These are phyloP conservation scores for Monilinia polystroma DNA, from an alignment of 2,329 filamentous ascomycete species.

Conservation along the genomic window DNA sequence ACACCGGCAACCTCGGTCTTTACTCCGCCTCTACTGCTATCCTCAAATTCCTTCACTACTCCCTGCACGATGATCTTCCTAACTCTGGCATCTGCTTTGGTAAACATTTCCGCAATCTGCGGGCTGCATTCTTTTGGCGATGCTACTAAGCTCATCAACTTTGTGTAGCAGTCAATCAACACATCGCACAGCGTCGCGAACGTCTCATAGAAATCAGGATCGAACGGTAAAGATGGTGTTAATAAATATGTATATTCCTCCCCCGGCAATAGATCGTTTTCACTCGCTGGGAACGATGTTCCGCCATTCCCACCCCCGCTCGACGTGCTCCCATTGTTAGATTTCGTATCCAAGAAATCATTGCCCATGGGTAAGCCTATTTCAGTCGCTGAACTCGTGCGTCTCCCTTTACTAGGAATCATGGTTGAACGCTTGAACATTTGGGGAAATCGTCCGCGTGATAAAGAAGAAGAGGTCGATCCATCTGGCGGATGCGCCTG, in stretches of 20 bases:
- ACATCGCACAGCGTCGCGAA: slow-evolving; percentile 96
- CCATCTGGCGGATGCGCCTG: slow-evolving; percentile 79
- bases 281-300: slow-evolving; percentile 53
- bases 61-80: slow-evolving; percentile 86
- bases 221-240: slow-evolving; percentile 90
- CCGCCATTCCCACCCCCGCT: slow-evolving; percentile 41
- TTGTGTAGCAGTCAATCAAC: slow-evolving; percentile 85
- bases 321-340: slow-evolving; percentile 44
- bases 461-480: slow-evolving; percentile 61
- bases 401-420: slow-evolving; percentile 53
- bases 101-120: slow-evolving; percentile 77
- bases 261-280: slow-evolving; percentile 69
- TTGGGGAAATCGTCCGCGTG: slow-evolving; percentile 75
- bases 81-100: slow-evolving; percentile 82
- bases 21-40: slow-evolving; percentile 71
- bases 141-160: slow-evolving; percentile 72
- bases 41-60: slow-evolving; percentile 90
- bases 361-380: slow-evolving; percentile 54
- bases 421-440: slow-evolving; percentile 70
- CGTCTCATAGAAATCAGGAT: slow-evolving; percentile 95
- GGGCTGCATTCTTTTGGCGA: slow-evolving; percentile 70
- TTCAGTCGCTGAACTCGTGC: slow-evolving; percentile 59
- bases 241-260: slow-evolving; percentile 87
- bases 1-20: slow-evolving; percentile 82
- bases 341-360: slow-evolving; percentile 50